A percentile compares a stretch with the other conserved stretches of the same genome.
phyloP scores from a whole-genome alignment of 164 flowering plant genomes.

The Platanus orientalis region DNA sequence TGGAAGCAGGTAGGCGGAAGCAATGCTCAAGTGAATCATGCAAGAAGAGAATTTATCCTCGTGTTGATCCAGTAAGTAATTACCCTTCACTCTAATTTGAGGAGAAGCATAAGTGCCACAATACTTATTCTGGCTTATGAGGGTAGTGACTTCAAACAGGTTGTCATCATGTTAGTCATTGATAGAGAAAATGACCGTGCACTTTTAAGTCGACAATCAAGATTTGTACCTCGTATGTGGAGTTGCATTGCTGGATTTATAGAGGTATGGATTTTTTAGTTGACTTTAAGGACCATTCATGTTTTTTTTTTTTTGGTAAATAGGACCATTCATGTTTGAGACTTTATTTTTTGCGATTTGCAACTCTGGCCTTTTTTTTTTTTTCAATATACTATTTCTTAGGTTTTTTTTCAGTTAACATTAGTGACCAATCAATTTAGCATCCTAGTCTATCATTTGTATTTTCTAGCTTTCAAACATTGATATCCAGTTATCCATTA shows the following conservation, averaged over 20 bases:
- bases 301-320: no score
- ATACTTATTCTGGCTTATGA: slow-evolving; percentile 2
- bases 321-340: neutral
- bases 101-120: no score
- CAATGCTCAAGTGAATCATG: slow-evolving; percentile 71
- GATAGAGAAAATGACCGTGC: slow-evolving; percentile 89
- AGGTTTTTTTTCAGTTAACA: no score
- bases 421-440: no score
- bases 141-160: slow-evolving; percentile 40
- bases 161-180: slow-evolving; percentile 92
- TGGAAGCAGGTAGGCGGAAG: slow-evolving; percentile 84
- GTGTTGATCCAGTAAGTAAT: slow-evolving; percentile 77
- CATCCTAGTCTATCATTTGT: no score
- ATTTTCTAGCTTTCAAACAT: no score
- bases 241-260: slow-evolving; percentile 95
- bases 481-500: no score
- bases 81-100: no score
- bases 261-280: slow-evolving; percentile 45
- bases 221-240: slow-evolving; percentile 97
- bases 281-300: neutral
- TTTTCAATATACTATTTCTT: no score
- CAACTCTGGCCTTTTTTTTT: no score
- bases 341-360: neutral
- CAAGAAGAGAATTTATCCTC: slow-evolving; percentile 82
- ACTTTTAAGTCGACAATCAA: slow-evolving; percentile 69